Evolutionary conservation across 805 yeast genomes (phyloP).

Genomic region (Kuraishia molischiana): DNA sequence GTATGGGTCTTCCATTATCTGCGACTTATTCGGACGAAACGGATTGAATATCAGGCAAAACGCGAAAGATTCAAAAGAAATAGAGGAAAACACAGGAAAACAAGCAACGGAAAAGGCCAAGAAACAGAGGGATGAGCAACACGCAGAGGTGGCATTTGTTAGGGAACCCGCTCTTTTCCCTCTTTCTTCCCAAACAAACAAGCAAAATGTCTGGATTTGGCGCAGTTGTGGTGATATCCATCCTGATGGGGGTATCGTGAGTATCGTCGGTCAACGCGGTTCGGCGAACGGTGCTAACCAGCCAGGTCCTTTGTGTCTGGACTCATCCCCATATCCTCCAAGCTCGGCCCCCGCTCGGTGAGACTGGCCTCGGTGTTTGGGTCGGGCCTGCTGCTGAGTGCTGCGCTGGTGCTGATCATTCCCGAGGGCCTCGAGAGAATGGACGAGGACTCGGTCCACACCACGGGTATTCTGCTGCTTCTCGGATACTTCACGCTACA

Average conservation of each 20-base stretch:
- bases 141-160: no score
- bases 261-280: no score
- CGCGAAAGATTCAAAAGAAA: no score
- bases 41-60: no score
- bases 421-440: constrained; percentile 56
- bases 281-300: no score
- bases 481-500: constrained; percentile 48
- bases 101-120: no score
- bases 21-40: no score
- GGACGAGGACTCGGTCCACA: constrained; percentile 11
- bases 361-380: constrained; percentile 38
- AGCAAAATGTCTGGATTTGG: neutral
- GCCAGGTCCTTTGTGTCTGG: constrained; percentile 18
- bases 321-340: constrained; percentile 14
- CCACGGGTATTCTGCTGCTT: constrained; percentile 38
- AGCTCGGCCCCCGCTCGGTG: constrained; percentile 17
- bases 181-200: no score
- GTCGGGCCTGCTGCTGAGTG: constrained; percentile 51
- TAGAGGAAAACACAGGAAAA: no score
- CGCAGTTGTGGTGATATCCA: constrained; percentile 2
- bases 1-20: constrained; percentile 73
- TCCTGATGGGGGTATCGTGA: constrained; percentile 4
- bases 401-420: constrained; percentile 46
- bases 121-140: no score
- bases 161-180: no score